Evolutionary conservation across 2,329 filamentous ascomycete genomes (phyloP), one percentile per base, ranked within the genome.

Genomic region (Botrytis deweyae): DNA sequence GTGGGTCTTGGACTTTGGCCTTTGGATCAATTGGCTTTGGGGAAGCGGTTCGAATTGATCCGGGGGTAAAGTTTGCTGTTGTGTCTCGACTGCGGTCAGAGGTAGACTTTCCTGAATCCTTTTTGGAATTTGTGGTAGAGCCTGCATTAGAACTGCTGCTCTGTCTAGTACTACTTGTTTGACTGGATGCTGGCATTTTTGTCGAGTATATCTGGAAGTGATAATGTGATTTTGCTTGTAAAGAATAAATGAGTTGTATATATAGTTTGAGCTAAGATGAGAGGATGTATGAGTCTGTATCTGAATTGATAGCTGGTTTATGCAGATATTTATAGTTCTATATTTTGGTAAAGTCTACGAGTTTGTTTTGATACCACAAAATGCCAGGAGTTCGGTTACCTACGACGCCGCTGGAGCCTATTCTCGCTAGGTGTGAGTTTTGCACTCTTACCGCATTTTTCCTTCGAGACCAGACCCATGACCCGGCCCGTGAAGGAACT

Each of bases 301-400:
- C 4, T 14, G 25, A 16, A 16, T n/a, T 0, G 3, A 16, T 2
- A n/a, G 12, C 12, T 55, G 25, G 1, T n/a, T 2, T 5, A 29
- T 55, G 52, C 0, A 55, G 25, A 29, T 55, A 29, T 29, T 55
- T 55, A 55, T 55, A 55, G 25, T 16, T 55, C 1, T 16, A 55
- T 2, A 29, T 55, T n/a, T n/a, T 3, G 25, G 16, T 29, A 3
- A 3, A 55, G 12, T 3, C 52, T 18, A 55, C 2, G 12, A 55
- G 52, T n/a, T n/a, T n/a, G n/a, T n/a, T 1, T 55, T 8, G 52
- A 16, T 16, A 29, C 14, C 52, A 29, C 1, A n/a, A 16, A 16
- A 29, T 0, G 52, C n/a, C 0, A 5, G 2, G 14, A 52, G 29
- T 7, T 12, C 22, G 10, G 22, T 14, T 25, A n/a, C 49, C 10